Evolutionary conservation across 1,284 basidiomycete genomes (phyloP), one percentile per base, ranked within the genome.

Genomic region (Cutaneotrichosporon curvatum): DNA sequence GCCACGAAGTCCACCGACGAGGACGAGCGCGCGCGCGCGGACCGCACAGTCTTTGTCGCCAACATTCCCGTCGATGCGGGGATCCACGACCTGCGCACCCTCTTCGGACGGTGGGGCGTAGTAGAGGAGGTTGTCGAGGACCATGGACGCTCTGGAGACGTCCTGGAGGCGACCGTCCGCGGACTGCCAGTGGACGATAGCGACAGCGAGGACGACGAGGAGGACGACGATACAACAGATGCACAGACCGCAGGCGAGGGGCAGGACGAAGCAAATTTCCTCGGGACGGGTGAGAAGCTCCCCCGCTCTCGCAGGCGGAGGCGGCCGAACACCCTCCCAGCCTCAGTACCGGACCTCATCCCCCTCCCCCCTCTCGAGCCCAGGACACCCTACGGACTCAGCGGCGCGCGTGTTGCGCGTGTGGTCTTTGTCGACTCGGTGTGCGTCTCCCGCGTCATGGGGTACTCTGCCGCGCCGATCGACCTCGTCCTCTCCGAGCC

Each of bases 21-120:
- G 28, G 38, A 35, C 20, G 41, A 77, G 60, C 45, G 38, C 50
- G 58, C 64, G 37, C 49, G 55, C 7, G 56, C 61, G 44, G 46
- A 45, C 15, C 78, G 88, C 40, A 90, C 87, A 0, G 73, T 91
- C 12, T 94, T 94, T 62, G 73, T 90, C 9, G 85, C 85, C 48
- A 91, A 94, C 61, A 71, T 90, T 4, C 88, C 89, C 2, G 81
- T 85, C 42, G 87, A 91, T 65, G 80, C 85, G 4, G 85, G 84
- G 0, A 83, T 85, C 56, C 76, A 84, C 40, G 85, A 87, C 61
- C 68, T 91, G 2, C 73, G 80, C 3, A 69, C 79, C 2, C 74
- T 91, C 18, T 89, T 90, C 74, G 82, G 82, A 58, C 62, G 75
- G 14, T 80, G 77, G 50, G 89, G 88, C 15, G 82, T 82, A 0